A percentile compares a stretch with the other conserved stretches of the same genome.
These are phyloP conservation scores for Nepenthes mirabilis DNA, from an alignment of 148 eudicot species.

Conservation along the genomic window DNA sequence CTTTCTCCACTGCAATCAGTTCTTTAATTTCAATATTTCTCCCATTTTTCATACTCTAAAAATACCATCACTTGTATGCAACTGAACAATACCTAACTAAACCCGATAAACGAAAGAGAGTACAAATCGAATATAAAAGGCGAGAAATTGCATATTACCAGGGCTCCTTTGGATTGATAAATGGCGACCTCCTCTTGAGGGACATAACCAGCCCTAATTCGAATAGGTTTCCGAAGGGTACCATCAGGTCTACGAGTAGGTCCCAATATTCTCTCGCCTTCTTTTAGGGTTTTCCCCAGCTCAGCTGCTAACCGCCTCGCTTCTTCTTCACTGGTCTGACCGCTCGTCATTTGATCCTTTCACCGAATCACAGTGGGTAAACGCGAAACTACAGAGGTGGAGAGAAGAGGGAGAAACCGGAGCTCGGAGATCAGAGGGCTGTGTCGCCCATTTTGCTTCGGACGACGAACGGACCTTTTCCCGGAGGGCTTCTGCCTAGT, in stretches of 20 bases:
- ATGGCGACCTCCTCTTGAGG: constrained; percentile 97
- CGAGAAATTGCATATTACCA: constrained; percentile 22
- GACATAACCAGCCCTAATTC: constrained; percentile 74
- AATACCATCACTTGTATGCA: too few species aligned
- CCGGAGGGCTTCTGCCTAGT: too few species aligned
- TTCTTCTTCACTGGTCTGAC: constrained; percentile 21
- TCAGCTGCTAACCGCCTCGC: constrained; percentile 28
- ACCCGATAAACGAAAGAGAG: neutral
- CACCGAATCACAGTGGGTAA: too few species aligned
- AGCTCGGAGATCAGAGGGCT: too few species aligned
- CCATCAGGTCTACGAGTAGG: constrained; percentile 97
- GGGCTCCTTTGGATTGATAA: constrained; percentile 80
- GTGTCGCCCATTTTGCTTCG: too few species aligned
- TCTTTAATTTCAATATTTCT: neutral
- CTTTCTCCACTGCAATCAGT: constrained; percentile 54
- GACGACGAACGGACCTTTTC: too few species aligned
- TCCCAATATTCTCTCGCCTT: constrained; percentile 80
- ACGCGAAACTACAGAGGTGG: too few species aligned
- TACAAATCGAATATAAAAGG: neutral
- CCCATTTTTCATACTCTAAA: neutral
- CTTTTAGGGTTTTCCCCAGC: constrained; percentile 63
- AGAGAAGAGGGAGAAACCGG: too few species aligned
- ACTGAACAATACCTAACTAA: neutral
- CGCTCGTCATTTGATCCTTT: constrained; percentile 17
- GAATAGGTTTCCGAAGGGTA: constrained; percentile 61